Base-by-base conservation (phyloP, 345 rosid species). In the Gossypium longicalyx region DNA sequence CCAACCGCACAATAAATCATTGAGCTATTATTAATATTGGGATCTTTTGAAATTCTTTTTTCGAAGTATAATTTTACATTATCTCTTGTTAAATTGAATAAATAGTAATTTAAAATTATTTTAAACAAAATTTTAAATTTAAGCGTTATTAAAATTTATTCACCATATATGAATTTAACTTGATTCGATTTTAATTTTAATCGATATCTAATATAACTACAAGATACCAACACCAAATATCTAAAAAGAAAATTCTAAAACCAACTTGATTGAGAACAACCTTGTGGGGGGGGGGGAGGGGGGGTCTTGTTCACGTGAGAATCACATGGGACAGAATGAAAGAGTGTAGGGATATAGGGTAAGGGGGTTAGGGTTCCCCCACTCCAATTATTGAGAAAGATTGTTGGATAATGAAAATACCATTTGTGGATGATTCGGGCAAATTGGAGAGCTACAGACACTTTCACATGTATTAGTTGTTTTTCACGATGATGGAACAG, bases 221-320 rank as follows among this genome's bases (percentile, higher is more conserved):
- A 34, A 5, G 7, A 34, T 34, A 34, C 7, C 7, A 34, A 34
- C 7, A 34, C 41, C 1, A 1, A 34, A 5, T 34, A 34, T 5
- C 41, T 34, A 34, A 34, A 34, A 34, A 34, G 7, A 34, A 34
- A 34, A 34, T 34, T 34, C 41, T 34, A 34, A 34, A 34, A 34
- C 41, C 54, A n/a, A 44, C 43, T 59, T 57, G 64, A 34, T 43
- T 7, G 52, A 51, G n/a, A 12, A 20, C 66, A 44, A 38, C 53
- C 67, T 23, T n/a, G 54, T 12, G 58, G 38, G 4, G 54, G 19
- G 58, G 38, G 4, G 27, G 20, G 23, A 1, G 9, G 11, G 38
- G 56, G 54, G 78, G 41, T 58, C 52, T 8, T 25, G 23, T 76
- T 76, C 79, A 76, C 79, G 79, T 69, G 74, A 70, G 59, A 20